phyloP scores from a whole-genome alignment of 805 yeast species.

The Lachancea lanzarotensis region DNA sequence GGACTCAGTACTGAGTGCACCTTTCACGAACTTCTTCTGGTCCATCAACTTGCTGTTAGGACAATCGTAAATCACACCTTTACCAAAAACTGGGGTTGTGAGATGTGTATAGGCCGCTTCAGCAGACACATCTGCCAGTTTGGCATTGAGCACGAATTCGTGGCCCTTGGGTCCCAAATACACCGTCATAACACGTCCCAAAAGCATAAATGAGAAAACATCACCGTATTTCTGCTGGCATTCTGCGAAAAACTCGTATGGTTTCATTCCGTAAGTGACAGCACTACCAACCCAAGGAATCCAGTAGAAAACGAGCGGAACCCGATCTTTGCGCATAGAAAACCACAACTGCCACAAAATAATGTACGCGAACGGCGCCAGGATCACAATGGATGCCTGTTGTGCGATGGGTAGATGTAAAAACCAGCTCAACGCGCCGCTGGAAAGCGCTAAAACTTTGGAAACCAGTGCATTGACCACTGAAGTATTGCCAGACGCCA shows the following conservation, averaged over 20 bases:
- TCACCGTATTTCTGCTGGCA: constrained; percentile 86
- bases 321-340: constrained; percentile 73
- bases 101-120: constrained; percentile 93
- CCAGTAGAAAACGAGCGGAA: constrained; percentile 86
- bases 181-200: constrained; percentile 92
- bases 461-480: constrained; percentile 12
- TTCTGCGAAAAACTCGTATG: constrained; percentile 78
- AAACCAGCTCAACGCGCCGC: constrained; percentile 22
- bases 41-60: constrained; percentile 93
- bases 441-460: constrained; percentile 15
- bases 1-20: constrained; percentile 77
- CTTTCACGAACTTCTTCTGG: constrained; percentile 93
- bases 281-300: constrained; percentile 96
- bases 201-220: constrained; percentile 79
- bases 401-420: constrained; percentile 33
- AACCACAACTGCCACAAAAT: constrained; percentile 60
- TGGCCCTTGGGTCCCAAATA: constrained; percentile 97
- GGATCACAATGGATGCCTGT: constrained; percentile 30
- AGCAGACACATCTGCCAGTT: constrained; percentile 83
- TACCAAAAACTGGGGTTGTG: constrained; percentile 99
- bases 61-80: constrained; percentile 96
- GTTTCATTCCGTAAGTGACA: constrained; percentile 82
- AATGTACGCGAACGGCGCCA: constrained; percentile 57
- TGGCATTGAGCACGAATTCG: constrained; percentile 90
- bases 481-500: constrained; percentile 5